Percentiles rank a stretch among this genome's conserved stretches.
Conservation (phyloP, 306 rosid species). For the Albizia julibrissin region DNA sequence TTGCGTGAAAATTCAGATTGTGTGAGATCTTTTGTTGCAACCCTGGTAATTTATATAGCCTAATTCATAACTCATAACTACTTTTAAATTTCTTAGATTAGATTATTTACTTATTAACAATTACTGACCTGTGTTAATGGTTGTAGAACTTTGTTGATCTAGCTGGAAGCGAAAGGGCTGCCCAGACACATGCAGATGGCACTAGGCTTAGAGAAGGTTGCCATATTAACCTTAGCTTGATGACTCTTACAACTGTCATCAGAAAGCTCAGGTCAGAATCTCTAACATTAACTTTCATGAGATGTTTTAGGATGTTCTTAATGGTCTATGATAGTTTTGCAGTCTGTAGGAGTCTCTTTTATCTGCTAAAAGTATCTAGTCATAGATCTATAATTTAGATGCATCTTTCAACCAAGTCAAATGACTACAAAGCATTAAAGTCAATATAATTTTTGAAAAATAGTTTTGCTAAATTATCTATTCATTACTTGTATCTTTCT, state of each 20-base stretch:
- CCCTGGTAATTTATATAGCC: slow-evolving; percentile 66
- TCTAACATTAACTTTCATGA: background rate
- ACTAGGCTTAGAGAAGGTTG: slow-evolving; percentile 99
- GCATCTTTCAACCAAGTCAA: background rate
- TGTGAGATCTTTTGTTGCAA: slow-evolving; percentile 90
- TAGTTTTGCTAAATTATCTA: background rate
- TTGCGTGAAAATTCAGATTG: slow-evolving; percentile 82
- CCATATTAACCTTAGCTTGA: slow-evolving; percentile 97
- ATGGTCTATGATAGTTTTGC: background rate
- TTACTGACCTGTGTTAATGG: slow-evolving; percentile 8
- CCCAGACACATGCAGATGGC: slow-evolving; percentile 97
- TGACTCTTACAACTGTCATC: slow-evolving; percentile 99
- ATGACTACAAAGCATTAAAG: background rate
- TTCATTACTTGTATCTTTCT: background rate
- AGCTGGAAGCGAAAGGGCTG: slow-evolving; percentile 99
- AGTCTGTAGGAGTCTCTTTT: background rate
- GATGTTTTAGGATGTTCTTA: background rate
- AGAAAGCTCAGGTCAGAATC: slow-evolving; percentile 90
- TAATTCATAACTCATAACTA: background rate
- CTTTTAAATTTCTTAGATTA: slow-evolving; percentile 1
- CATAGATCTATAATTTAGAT: background rate
- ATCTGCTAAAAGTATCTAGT: background rate
- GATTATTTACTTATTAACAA: slow-evolving; percentile 4
- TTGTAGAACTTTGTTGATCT: slow-evolving; percentile 95
- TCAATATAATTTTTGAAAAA: background rate